A percentile compares a stretch with the other conserved stretches of the same genome.
phyloP scores from a whole-genome alignment of 129 eudicot species.

The Scalesia atractyloides region DNA sequence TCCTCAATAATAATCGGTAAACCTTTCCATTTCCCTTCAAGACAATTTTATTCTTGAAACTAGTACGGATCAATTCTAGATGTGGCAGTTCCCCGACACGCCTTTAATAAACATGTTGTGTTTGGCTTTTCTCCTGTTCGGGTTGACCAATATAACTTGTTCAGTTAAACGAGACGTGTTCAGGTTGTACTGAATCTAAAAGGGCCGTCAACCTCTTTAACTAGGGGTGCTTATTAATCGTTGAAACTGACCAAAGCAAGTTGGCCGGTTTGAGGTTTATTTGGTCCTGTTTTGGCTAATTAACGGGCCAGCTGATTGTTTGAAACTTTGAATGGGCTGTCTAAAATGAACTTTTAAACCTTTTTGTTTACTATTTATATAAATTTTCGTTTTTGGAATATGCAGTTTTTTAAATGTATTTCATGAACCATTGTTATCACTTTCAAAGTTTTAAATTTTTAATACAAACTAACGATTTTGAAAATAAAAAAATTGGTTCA shows the following conservation, averaged over 20 bases:
- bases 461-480: not conserved
- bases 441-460: not conserved
- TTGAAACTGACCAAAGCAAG: not conserved
- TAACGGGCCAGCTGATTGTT: not conserved
- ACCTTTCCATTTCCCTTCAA: conserved; percentile 20
- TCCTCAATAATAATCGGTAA: conserved; percentile 57
- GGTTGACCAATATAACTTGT: not conserved
- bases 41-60: not conserved
- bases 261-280: not conserved
- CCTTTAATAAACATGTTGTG: not conserved
- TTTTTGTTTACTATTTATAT: not conserved
- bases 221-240: not conserved
- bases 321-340: not conserved
- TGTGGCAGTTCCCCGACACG: not conserved
- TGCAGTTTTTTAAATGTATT: not conserved
- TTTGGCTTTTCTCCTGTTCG: not conserved
- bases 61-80: not conserved
- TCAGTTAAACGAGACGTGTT: not conserved
- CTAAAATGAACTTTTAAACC: not conserved
- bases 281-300: not conserved
- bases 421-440: not conserved
- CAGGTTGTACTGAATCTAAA: not conserved
- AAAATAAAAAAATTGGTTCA: not conserved
- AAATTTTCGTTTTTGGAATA: not conserved
- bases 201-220: not conserved